Evolutionary conservation across 257 asterid genomes (phyloP).

Genomic region (Orobanche coerulescens): DNA sequence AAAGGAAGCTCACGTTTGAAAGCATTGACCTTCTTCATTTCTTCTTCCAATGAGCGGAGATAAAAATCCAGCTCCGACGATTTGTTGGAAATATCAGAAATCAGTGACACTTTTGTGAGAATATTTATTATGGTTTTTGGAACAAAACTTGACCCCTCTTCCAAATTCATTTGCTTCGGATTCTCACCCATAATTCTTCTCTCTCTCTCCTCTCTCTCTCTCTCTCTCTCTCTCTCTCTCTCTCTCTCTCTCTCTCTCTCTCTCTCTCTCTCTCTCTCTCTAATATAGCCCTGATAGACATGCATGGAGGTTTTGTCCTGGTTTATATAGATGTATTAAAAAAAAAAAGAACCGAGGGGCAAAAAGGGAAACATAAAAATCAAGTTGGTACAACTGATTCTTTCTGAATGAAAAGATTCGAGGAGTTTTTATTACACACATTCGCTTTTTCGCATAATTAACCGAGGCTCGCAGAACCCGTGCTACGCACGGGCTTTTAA

Average conservation of each 20-base stretch:
- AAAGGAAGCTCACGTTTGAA: constrained; percentile 37
- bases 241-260: too few species aligned
- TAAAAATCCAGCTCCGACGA: constrained; percentile 17
- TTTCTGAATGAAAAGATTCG: not conserved
- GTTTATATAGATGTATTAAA: not conserved
- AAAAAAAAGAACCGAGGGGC: not conserved
- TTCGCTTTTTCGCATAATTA: not conserved
- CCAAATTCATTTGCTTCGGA: not conserved
- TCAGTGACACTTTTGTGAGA: constrained; percentile 23
- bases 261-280: not conserved
- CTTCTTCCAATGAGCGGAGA: constrained; percentile 29
- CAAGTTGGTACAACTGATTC: not conserved
- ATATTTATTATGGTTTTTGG: constrained; percentile 34
- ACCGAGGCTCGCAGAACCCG: too few species aligned
- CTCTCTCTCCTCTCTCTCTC: too few species aligned
- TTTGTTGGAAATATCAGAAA: constrained; percentile 22
- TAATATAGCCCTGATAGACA: not conserved
- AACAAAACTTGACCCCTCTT: not conserved
- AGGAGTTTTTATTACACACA: not conserved
- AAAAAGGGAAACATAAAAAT: not conserved
- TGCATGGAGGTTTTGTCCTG: not conserved
- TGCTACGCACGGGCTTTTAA: too few species aligned
- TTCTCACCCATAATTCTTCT: not conserved
- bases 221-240: too few species aligned
- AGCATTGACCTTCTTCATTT: constrained; percentile 30